Conservation (phyloP, 352 stramenopile genomes). For the Phytopythium sindhum region DNA sequence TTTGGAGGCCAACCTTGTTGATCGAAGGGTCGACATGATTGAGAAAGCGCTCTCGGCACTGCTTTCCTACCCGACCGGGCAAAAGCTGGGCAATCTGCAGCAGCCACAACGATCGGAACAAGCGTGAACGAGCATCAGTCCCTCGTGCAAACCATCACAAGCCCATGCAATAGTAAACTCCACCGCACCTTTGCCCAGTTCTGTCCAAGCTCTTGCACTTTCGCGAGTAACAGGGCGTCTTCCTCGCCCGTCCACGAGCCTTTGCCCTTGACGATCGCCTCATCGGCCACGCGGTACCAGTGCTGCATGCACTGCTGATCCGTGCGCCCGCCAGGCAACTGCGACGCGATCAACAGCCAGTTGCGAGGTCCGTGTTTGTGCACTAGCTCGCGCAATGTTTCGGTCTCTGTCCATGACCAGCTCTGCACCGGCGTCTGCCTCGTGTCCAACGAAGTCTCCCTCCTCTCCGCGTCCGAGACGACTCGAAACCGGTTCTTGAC, state of each 20-base stretch:
- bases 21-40: constrained; percentile 58
- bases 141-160: not conserved
- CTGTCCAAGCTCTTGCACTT: constrained; percentile 39
- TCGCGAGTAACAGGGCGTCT: constrained; percentile 35
- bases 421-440: constrained; percentile 14
- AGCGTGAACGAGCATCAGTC: not conserved
- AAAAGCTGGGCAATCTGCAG: constrained; percentile 53
- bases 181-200: constrained; percentile 57
- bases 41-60: constrained; percentile 69
- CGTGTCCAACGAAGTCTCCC: not conserved
- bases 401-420: constrained; percentile 23
- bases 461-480: constrained; percentile 10
- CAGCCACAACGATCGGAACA: not conserved
- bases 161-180: not conserved
- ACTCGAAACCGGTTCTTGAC: constrained; percentile 51
- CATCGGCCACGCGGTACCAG: constrained; percentile 59
- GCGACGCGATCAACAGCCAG: constrained; percentile 75
- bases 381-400: constrained; percentile 36
- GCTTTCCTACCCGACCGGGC: constrained; percentile 55
- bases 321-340: constrained; percentile 48
- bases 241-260: constrained; percentile 47
- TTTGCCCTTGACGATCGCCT: constrained; percentile 55
- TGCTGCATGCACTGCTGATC: constrained; percentile 80
- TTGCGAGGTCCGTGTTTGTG: constrained; percentile 44
- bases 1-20: constrained; percentile 23